A percentile compares a stretch with the other conserved stretches of the same genome.
Conservation (phyloP, 2,329 filamentous ascomycete genomes). For the Venturia aucupariae region DNA sequence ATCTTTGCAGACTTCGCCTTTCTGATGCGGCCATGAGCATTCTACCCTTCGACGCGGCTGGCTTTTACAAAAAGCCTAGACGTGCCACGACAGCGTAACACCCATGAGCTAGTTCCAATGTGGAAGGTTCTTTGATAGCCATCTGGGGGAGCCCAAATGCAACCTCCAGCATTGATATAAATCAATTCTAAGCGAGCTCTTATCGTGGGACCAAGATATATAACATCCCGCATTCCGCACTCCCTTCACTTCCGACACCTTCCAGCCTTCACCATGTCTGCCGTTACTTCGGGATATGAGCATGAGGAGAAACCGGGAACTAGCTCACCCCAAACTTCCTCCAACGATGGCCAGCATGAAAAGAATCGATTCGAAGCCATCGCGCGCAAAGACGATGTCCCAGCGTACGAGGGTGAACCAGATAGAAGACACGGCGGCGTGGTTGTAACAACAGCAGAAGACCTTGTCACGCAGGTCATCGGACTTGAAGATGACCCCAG, state of each 20-base stretch:
- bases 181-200: background rate
- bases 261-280: background rate
- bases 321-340: background rate
- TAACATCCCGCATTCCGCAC: background rate
- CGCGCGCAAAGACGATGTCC: background rate
- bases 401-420: background rate
- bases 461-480: slow-evolving; percentile 10
- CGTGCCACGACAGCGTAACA: background rate
- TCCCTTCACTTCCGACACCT: too few relatives aligned
- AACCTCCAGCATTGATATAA: background rate
- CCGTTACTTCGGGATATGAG: background rate
- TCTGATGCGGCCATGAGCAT: background rate
- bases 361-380: background rate
- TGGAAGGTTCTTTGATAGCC: background rate
- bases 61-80: background rate
- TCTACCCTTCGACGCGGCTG: background rate
- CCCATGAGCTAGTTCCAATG: background rate
- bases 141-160: background rate
- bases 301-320: background rate
- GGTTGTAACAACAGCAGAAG: slow-evolving; percentile 2
- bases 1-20: background rate
- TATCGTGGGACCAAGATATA: background rate
- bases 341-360: background rate
- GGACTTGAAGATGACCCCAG: slow-evolving; percentile 14
- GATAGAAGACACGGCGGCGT: background rate